These are phyloP conservation scores for Suhomyces anneliseae DNA, from an alignment of 1,139 yeast species.

Conservation along the genomic window DNA sequence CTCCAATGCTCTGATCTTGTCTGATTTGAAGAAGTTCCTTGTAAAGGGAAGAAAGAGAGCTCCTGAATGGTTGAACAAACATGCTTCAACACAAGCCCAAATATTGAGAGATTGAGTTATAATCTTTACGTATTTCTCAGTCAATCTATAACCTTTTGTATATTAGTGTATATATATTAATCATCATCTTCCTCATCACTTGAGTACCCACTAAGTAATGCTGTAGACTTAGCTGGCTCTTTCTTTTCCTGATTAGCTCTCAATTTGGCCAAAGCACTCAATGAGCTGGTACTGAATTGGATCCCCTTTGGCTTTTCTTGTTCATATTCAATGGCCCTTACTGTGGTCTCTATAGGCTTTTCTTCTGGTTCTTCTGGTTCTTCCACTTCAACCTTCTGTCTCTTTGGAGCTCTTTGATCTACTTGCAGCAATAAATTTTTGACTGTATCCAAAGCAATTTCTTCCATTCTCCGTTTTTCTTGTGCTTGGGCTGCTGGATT, in stretches of 20 bases:
- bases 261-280: slow-evolving; percentile 5
- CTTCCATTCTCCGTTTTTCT: slow-evolving; percentile 43
- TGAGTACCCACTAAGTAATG: slow-evolving; percentile 16
- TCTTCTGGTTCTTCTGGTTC: slow-evolving; percentile 5
- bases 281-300: slow-evolving; percentile 2
- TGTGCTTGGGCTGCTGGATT: slow-evolving; percentile 64
- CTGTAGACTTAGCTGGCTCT: not conserved
- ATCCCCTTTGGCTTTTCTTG: not conserved
- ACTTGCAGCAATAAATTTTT: slow-evolving; percentile 24
- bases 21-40: slow-evolving; percentile 52
- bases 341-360: not conserved
- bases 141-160: not conserved
- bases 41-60: slow-evolving; percentile 48
- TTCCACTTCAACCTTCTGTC: slow-evolving; percentile 5
- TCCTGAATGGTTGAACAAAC: slow-evolving; percentile 52
- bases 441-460: slow-evolving; percentile 36
- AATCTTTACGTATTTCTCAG: not conserved
- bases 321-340: not conserved
- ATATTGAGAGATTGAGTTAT: slow-evolving; percentile 14
- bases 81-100: slow-evolving; percentile 24
- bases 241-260: slow-evolving; percentile 1
- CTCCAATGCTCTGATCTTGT: slow-evolving; percentile 54
- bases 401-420: slow-evolving; percentile 3
- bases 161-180: not conserved
- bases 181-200: slow-evolving; percentile 13